Evolutionary conservation across 305 asterid species (phyloP), one percentile per base, ranked within the genome.

Genomic region (Striga hermonthica): DNA sequence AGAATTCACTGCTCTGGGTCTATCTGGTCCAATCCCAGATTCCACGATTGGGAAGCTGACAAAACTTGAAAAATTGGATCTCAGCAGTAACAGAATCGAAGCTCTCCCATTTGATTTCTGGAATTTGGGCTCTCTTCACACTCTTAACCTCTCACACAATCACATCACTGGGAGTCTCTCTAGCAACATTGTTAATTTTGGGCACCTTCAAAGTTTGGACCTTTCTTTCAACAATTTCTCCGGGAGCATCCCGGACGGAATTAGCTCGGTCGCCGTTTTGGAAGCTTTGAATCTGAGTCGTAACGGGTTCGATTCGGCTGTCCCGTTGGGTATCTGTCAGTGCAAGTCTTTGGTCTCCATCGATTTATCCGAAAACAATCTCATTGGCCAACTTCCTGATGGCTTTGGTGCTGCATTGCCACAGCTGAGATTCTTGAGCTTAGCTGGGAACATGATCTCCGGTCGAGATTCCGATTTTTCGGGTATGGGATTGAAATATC

Each of bases 11-110:
- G 82, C 88, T 39, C 71, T 83, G 66, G 97, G 95, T 41, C 80
- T 92, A 64, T 85, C 91, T 61, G 98, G 98, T 72, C 65, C 59
- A 34, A 78, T 92, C 44, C 95, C 98, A 59, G 98, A 92, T 47
- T 78, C 75, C 78, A 87, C 98, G 41, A 78, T 91, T 62, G 98
- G 95, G 60, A 91, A 91, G 70, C 80, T 91, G 80, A 69, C 57
- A 45, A 82, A 77, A 71, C 87, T 91, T 57, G 74, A 85, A 57
- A 10, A 66, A 71, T 82, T 91, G 82, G 98, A 91, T 84, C 92
- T 91, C 64, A 91, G 96, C 79, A 74, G 71, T 68, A 91, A 91
- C 72, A 81, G 65, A 34, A 83, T 91, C 73, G 82, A 86, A 62
- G 74, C 60, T 69, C 59, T 89, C 65, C 85, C 98, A 59, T 82